Conservation (phyloP, 768 basidiomycete genomes). For the Asterophora parasitica region DNA sequence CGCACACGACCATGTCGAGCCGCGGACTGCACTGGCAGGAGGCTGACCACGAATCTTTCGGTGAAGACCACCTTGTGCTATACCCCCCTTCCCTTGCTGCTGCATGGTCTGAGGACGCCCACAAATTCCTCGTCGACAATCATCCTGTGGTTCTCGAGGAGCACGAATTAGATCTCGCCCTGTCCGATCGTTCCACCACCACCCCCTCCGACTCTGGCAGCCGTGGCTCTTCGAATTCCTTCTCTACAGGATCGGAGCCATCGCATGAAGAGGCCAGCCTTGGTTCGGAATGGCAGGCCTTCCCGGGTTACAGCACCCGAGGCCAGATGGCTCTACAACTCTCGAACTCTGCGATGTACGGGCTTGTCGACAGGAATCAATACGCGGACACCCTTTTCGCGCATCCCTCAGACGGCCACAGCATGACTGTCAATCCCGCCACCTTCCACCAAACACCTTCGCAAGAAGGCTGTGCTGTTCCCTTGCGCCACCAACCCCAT, state of each 20-base stretch:
- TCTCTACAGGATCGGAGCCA: constrained; percentile 7
- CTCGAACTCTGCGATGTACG: background rate
- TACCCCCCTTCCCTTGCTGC: constrained; percentile 5
- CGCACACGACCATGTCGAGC: background rate
- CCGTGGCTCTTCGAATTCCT: constrained; percentile 14
- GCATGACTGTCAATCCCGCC: constrained; percentile 6
- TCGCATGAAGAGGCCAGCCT: constrained; percentile 6
- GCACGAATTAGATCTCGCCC: constrained; percentile 12
- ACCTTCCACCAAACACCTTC: constrained; percentile 7
- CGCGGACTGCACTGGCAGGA: constrained; percentile 10
- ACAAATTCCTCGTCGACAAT: constrained; percentile 10
- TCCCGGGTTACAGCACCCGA: constrained; percentile 7
- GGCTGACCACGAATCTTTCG: constrained; percentile 12
- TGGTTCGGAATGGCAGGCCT: constrained; percentile 8
- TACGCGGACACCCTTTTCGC: constrained; percentile 3
- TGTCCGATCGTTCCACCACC: constrained; percentile 16
- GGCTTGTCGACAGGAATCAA: constrained; percentile 4
- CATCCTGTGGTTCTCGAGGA: constrained; percentile 12
- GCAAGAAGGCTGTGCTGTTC: background rate
- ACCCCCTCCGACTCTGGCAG: constrained; percentile 14
- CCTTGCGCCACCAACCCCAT: constrained; percentile 1
- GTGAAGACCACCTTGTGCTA: background rate
- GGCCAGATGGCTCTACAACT: constrained; percentile 6
- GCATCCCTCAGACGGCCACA: constrained; percentile 3
- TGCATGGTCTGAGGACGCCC: constrained; percentile 7